Base-by-base conservation (phyloP, 192 early-diverging fungal genomes). In the Coemansia sp. region DNA sequence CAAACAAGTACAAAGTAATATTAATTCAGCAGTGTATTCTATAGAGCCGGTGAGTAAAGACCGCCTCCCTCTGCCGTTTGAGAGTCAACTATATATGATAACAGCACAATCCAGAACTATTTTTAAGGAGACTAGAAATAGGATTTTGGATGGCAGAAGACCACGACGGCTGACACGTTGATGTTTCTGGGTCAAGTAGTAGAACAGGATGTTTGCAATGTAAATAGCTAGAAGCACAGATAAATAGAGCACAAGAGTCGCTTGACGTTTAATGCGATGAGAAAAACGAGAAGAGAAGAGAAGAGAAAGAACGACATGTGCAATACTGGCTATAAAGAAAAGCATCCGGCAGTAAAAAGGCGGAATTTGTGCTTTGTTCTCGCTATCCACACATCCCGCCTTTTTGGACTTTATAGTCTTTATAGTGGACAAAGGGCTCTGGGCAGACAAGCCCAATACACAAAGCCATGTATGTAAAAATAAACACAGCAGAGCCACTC, bases 211-310 rank as follows among this genome's bases (percentile, higher is more conserved):
- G n/a, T n/a, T n/a, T n/a, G n/a, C n/a, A n/a, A n/a, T n/a, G n/a
- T n/a, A n/a, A 55, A 68, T 43, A 20, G 40, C 25, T 15, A 18
- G 23, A 46, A 30, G 45, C 55, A 46, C 58, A 40, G n/a, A n/a
- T n/a, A n/a, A n/a, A n/a, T n/a, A n/a, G n/a, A 51, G 56, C n/a
- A 51, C 18, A 13, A 28, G 29, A 31, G 31, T 51, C 13, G 48
- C 18, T 43, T 43, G 40, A 13, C 40, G 40, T 43, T 43, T 4
- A 43, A 13, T 43, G 18, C 15, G 40, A 43, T 18, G 15, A 43
- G 40, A 18, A 43, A 52, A 39, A 25, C 40, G 43, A 61, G 63
- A 66, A 61, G 30, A 66, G 45, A 74, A 61, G 55, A 66, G 46
- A 42, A 52, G 34, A 49, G 43, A 66, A 23, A 46, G 7, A n/a